Conservation (phyloP, 176 grass and related monocot species). For the Lolium multiflorum region DNA sequence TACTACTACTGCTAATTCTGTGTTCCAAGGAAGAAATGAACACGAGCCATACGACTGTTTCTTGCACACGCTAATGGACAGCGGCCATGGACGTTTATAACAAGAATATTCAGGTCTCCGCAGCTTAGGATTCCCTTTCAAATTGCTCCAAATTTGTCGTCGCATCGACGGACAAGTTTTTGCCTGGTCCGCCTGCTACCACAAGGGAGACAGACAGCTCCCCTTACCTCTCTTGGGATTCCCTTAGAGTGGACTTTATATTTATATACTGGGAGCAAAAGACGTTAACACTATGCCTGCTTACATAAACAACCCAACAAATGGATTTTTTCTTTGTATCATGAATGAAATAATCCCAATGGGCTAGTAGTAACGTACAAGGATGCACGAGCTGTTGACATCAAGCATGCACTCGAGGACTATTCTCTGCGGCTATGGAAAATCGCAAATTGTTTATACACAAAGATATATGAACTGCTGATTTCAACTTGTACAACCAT, state of each 20-base stretch:
- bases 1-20: conserved; percentile 1
- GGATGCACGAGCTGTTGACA: background rate
- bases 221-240: background rate
- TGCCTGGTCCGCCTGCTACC: background rate
- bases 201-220: conserved; percentile 30
- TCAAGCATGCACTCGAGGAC: background rate
- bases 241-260: background rate
- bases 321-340: background rate
- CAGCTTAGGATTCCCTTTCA: conserved; percentile 1
- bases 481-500: background rate
- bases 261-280: background rate
- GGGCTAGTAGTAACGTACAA: background rate
- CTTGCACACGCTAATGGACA: background rate
- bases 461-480: background rate
- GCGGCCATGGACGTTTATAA: background rate
- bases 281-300: background rate
- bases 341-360: background rate
- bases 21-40: background rate
- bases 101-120: background rate
- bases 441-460: background rate
- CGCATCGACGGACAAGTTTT: background rate
- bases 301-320: background rate
- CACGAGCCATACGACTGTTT: background rate
- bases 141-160: conserved; percentile 23
- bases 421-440: background rate